Evolutionary conservation across 2,329 filamentous ascomycete species (phyloP).

Genomic region (Scolecobasidium constrictum): DNA sequence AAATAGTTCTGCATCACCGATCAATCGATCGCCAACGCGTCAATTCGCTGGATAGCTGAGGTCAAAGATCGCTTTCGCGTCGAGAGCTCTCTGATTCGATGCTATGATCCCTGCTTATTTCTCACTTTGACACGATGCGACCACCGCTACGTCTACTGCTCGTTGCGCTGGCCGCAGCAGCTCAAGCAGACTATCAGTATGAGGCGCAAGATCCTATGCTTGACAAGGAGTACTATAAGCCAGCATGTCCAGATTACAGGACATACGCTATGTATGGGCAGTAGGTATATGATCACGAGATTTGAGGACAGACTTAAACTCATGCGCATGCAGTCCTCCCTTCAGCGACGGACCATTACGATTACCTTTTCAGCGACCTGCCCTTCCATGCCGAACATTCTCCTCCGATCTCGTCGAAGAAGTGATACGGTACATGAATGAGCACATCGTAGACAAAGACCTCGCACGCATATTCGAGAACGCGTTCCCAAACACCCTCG

Average conservation of each 20-base stretch:
- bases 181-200: no score
- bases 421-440: constrained; percentile 73
- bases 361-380: constrained; percentile 79
- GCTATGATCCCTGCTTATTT: no score
- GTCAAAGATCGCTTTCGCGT: no score
- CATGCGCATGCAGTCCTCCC: constrained; percentile 48
- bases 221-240: constrained; percentile 6
- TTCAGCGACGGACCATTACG: constrained; percentile 67
- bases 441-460: constrained; percentile 71
- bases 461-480: constrained; percentile 91
- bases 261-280: constrained; percentile 49
- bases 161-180: background rate
- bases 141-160: background rate
- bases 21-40: no score
- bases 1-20: no score
- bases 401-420: constrained; percentile 75
- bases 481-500: constrained; percentile 81
- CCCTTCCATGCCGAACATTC: constrained; percentile 76
- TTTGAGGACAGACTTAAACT: constrained; percentile 14
- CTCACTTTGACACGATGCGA: no score
- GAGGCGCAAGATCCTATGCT: constrained; percentile 1
- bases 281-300: constrained; percentile 29
- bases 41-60: no score
- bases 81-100: no score
- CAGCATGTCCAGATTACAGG: constrained; percentile 54